phyloP scores from a whole-genome alignment of 1,284 basidiomycete genomes.

The Anthracocystis panici-leucophaei region DNA sequence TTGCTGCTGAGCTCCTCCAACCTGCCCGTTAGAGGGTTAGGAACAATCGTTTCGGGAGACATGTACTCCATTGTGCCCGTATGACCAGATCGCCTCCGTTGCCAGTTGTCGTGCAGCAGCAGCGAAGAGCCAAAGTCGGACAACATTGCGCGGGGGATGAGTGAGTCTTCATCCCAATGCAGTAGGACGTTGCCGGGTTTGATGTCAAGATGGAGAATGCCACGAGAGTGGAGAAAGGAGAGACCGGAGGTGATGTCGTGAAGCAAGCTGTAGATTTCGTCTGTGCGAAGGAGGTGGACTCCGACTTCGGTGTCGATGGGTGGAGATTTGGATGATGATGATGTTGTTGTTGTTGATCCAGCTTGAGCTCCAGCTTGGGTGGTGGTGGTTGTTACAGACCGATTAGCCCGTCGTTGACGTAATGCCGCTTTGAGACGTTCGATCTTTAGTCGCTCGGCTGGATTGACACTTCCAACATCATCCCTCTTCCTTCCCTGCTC shows the following conservation, averaged over 20 bases:
- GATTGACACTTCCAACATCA: not conserved
- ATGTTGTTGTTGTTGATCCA: not conserved
- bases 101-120: constrained; percentile 58
- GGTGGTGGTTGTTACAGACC: not conserved
- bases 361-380: not conserved
- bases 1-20: constrained; percentile 84
- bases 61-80: constrained; percentile 84
- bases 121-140: constrained; percentile 91
- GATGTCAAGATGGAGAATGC: constrained; percentile 84
- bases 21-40: constrained; percentile 72
- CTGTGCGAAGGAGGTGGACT: constrained; percentile 62
- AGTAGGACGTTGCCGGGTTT: constrained; percentile 93
- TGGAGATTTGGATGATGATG: not conserved
- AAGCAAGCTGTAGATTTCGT: constrained; percentile 62
- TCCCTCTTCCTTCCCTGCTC: not conserved
- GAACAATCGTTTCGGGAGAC: constrained; percentile 82
- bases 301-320: constrained; percentile 14
- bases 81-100: constrained; percentile 77
- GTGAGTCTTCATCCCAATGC: constrained; percentile 88
- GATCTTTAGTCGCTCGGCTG: constrained; percentile 25
- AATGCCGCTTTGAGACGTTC: constrained; percentile 52
- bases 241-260: constrained; percentile 62
- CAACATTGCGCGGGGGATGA: constrained; percentile 83
- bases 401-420: constrained; percentile 40
- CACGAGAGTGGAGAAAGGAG: constrained; percentile 62